phyloP scores from a whole-genome alignment of 805 yeast species.

The Candida koratica region DNA sequence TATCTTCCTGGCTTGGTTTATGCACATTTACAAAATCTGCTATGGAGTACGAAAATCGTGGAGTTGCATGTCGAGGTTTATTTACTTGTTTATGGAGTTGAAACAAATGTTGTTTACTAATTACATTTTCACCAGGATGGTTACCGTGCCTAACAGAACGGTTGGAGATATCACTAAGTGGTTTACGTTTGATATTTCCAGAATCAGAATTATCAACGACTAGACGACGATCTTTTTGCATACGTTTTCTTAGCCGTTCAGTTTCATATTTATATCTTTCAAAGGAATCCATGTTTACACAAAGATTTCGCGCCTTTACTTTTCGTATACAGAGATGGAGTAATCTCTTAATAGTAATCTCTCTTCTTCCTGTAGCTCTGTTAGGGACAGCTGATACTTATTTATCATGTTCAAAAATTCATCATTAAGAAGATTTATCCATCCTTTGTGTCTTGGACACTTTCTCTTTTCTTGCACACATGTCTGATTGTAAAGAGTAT shows the following conservation, averaged over 20 bases:
- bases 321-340: conserved; percentile 30
- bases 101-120: not conserved
- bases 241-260: conserved; percentile 9
- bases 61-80: not conserved
- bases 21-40: not conserved
- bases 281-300: conserved; percentile 13
- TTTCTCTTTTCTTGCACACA: conserved; percentile 55
- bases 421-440: conserved; percentile 41
- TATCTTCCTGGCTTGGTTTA: not conserved
- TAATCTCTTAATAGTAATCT: conserved; percentile 31
- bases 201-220: not conserved
- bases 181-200: not conserved
- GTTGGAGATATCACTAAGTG: conserved; percentile 6
- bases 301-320: not conserved
- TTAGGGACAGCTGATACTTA: conserved; percentile 14
- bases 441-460: conserved; percentile 53
- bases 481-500: conserved; percentile 2
- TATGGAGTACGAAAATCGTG: conserved; percentile 1
- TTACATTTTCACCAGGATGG: too few relatives aligned
- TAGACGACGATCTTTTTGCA: conserved; percentile 5
- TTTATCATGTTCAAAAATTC: conserved; percentile 21
- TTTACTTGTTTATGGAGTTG: conserved; percentile 2
- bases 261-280: conserved; percentile 11
- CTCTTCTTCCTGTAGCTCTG: conserved; percentile 30
- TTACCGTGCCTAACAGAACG: conserved; percentile 1